Evolutionary conservation across 371 early-diverging fungal species (phyloP).

Genomic region (Mucor saturninus): DNA sequence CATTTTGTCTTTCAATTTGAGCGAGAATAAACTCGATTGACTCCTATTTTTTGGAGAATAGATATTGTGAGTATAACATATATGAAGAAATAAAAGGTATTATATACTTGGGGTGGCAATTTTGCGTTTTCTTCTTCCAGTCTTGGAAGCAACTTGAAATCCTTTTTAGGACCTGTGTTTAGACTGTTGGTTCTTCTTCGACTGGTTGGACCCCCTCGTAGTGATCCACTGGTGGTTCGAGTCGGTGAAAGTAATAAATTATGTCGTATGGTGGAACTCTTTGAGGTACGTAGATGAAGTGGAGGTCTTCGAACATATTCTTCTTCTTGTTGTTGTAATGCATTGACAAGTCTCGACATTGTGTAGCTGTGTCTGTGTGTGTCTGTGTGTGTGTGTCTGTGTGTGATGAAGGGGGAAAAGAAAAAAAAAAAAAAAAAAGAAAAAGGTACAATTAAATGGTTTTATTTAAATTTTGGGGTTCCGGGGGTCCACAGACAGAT

Average conservation of each 20-base stretch:
- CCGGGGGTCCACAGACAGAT: too few relatives aligned
- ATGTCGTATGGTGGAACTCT: conserved; percentile 46
- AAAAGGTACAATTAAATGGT: not conserved
- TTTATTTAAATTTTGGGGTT: not conserved
- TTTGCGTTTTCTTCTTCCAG: conserved; percentile 51
- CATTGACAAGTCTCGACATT: conserved; percentile 45
- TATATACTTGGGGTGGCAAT: conserved; percentile 43
- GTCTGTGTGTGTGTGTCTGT: too few relatives aligned
- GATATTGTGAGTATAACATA: not conserved
- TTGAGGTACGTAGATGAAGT: conserved; percentile 37
- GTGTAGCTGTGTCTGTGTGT: not conserved
- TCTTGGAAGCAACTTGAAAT: conserved; percentile 44
- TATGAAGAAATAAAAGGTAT: not conserved
- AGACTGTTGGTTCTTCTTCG: conserved; percentile 31
- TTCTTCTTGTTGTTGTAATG: conserved; percentile 41
- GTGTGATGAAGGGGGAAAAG: not conserved
- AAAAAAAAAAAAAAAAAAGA: conserved; percentile 8
- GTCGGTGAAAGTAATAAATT: conserved; percentile 46
- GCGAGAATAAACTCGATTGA: conserved; percentile 62
- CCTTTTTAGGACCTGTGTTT: conserved; percentile 26
- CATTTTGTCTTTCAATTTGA: conserved; percentile 64
- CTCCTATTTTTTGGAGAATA: conserved; percentile 34
- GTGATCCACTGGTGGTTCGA: conserved; percentile 46
- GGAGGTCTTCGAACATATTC: conserved; percentile 27
- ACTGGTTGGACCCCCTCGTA: conserved; percentile 27